Evolutionary conservation across 495 filamentous ascomycete species (phyloP).

Genomic region (Penicillium antarcticum): DNA sequence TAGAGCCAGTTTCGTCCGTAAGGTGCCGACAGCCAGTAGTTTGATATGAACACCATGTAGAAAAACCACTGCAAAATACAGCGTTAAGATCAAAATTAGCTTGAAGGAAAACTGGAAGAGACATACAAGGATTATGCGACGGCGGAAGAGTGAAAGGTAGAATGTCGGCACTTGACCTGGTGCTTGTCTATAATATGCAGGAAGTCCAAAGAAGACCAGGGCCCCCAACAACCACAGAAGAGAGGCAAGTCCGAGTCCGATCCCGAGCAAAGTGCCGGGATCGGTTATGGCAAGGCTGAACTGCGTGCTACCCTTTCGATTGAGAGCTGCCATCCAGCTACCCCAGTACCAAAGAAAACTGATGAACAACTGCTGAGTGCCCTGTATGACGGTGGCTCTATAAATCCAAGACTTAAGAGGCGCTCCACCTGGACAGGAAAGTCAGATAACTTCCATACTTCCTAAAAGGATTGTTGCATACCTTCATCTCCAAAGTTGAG

Average conservation of each 20-base stretch:
- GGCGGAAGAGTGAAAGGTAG: conserved; percentile 49
- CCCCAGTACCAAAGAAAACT: conserved; percentile 66
- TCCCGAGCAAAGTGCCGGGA: conserved; percentile 47
- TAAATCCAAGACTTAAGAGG: conserved; percentile 60
- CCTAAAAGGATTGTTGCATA: neutral
- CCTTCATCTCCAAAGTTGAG: conserved; percentile 51
- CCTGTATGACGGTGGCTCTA: conserved; percentile 59
- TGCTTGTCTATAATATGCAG: conserved; percentile 51
- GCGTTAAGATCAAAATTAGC: conserved; percentile 1
- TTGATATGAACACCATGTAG: conserved; percentile 31
- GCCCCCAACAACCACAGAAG: conserved; percentile 47
- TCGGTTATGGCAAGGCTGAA: conserved; percentile 29
- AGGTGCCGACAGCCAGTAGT: conserved; percentile 47
- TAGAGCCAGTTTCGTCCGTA: conserved; percentile 50
- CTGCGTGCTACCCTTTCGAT: conserved; percentile 12
- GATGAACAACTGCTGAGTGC: conserved; percentile 61
- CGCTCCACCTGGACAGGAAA: conserved; percentile 39
- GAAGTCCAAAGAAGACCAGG: conserved; percentile 40
- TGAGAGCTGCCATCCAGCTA: conserved; percentile 31
- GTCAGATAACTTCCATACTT: conserved; percentile 6
- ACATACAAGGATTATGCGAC: conserved; percentile 51
- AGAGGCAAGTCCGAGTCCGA: conserved; percentile 52
- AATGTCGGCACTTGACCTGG: conserved; percentile 64
- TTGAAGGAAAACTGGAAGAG: conserved; percentile 3
- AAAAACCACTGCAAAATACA: conserved; percentile 20